Evolutionary conservation across 192 early-diverging fungal genomes (phyloP).

Genomic region (Rhizoclosmatium sp.): DNA sequence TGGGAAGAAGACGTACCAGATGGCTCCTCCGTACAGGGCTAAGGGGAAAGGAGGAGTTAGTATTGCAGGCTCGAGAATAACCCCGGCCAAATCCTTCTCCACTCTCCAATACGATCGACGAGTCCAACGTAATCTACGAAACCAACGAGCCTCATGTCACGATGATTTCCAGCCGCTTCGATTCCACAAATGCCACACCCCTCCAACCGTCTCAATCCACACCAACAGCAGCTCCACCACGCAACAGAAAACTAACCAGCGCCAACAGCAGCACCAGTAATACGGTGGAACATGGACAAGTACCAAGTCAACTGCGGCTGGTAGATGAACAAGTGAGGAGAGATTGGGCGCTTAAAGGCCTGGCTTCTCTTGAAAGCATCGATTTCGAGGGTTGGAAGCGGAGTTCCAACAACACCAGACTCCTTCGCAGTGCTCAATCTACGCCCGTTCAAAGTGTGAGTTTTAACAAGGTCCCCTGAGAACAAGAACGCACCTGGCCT

Average conservation of each 20-base stretch:
- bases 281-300: conserved; percentile 75
- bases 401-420: conserved; percentile 1
- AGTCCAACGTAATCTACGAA: too few relatives aligned
- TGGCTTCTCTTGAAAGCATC: conserved; percentile 52
- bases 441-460: neutral
- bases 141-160: too few relatives aligned
- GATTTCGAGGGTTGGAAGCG: conserved; percentile 54
- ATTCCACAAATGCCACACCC: neutral
- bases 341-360: conserved; percentile 73
- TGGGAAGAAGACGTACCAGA: conserved; percentile 73
- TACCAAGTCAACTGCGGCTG: conserved; percentile 88
- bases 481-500: conserved; percentile 4
- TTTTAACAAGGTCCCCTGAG: neutral
- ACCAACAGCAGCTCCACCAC: neutral
- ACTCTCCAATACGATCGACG: too few relatives aligned
- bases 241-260: conserved; percentile 59
- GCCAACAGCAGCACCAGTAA: conserved; percentile 77
- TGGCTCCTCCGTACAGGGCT: conserved; percentile 54
- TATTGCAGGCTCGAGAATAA: too few relatives aligned
- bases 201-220: neutral
- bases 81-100: too few relatives aligned
- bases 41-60: neutral
- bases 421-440: conserved; percentile 12
- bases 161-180: neutral
- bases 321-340: conserved; percentile 90